Evolutionary conservation across 2,329 filamentous ascomycete species (phyloP).

Genomic region (Ascochyta pisi): DNA sequence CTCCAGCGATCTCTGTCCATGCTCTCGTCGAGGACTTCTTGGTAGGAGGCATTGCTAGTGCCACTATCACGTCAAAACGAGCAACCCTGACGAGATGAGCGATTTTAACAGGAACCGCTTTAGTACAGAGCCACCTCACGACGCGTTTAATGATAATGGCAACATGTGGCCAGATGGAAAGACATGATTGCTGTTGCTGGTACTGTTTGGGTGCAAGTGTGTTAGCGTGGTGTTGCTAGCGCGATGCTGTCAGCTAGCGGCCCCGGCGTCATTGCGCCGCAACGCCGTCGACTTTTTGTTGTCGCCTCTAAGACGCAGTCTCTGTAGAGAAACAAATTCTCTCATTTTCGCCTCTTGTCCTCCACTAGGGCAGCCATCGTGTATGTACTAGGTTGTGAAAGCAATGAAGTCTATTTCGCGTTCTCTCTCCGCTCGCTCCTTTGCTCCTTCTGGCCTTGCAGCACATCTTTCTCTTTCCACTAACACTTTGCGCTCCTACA

Average conservation of each 20-base stretch:
- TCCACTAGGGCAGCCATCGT: constrained; percentile 12
- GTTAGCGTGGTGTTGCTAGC: background rate
- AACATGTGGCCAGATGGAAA: background rate
- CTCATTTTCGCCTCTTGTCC: constrained; percentile 14
- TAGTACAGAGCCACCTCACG: background rate
- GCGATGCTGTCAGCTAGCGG: background rate
- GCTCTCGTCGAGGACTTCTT: constrained; percentile 14
- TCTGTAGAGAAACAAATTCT: constrained; percentile 14
- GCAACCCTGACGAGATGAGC: background rate
- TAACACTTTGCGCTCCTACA: constrained; percentile 24
- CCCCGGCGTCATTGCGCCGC: constrained; percentile 2
- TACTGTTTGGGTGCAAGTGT: background rate
- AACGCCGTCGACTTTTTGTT: constrained; percentile 16
- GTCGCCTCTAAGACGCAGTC: constrained; percentile 8
- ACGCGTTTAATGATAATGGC: background rate
- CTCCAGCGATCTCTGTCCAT: constrained; percentile 36
- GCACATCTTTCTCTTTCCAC: constrained; percentile 29
- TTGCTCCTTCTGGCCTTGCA: constrained; percentile 27
- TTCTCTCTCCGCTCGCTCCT: constrained; percentile 27
- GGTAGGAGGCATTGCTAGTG: background rate
- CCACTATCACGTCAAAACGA: background rate
- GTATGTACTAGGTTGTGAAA: constrained; percentile 33
- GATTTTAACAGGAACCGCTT: background rate
- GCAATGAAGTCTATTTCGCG: constrained; percentile 35
- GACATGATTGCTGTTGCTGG: background rate